Conservation (phyloP, 805 yeast species). For the Suhomyces sp. region DNA sequence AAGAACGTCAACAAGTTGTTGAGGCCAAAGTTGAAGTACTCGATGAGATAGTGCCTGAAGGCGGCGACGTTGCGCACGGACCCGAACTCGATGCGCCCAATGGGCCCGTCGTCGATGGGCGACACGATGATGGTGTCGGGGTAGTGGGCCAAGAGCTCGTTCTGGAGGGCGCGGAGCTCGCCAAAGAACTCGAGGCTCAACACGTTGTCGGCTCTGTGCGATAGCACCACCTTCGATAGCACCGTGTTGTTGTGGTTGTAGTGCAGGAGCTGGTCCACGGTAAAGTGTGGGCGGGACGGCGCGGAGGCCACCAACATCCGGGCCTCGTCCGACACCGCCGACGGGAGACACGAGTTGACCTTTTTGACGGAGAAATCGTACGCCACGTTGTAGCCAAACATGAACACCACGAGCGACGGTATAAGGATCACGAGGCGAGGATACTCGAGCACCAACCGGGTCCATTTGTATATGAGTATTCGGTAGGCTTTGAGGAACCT, state of each 20-base stretch:
- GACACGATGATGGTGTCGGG: neutral
- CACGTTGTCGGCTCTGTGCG: conserved; percentile 7
- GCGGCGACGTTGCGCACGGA: neutral
- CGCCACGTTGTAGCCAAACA: conserved; percentile 32
- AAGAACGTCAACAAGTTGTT: conserved; percentile 19
- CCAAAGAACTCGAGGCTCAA: conserved; percentile 12
- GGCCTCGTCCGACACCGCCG: neutral
- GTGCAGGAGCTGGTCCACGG: neutral
- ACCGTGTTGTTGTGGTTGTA: neutral
- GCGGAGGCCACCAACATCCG: neutral
- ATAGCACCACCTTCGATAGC: conserved; percentile 8
- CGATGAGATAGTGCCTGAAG: conserved; percentile 11
- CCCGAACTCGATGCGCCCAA: neutral
- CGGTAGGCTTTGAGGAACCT: neutral
- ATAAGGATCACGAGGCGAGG: conserved; percentile 21
- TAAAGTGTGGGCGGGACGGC: neutral
- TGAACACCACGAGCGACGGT: conserved; percentile 30
- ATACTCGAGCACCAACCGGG: neutral
- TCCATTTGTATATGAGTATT: neutral
- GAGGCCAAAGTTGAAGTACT: conserved; percentile 26
- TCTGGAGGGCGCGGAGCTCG: conserved; percentile 9
- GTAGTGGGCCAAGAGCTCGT: neutral
- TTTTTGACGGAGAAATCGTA: conserved; percentile 32
- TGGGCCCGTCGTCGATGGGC: conserved; percentile 5
- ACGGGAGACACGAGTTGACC: conserved; percentile 20